These are phyloP conservation scores for Serendipita sp. DNA, from an alignment of 768 basidiomycete species.

Conservation along the genomic window DNA sequence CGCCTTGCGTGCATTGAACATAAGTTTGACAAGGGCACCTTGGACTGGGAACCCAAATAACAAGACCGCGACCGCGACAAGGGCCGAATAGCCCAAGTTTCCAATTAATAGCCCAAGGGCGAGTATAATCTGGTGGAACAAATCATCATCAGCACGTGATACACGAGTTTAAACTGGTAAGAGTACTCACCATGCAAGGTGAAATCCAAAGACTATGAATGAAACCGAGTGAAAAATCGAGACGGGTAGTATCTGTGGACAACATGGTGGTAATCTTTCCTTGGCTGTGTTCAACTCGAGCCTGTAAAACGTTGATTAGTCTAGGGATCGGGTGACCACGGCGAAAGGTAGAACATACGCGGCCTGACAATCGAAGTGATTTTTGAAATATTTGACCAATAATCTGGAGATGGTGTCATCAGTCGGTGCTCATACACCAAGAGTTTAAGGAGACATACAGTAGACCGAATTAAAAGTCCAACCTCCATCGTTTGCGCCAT, in stretches of 20 bases:
- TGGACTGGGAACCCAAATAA: slow-evolving; percentile 46
- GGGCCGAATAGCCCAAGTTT: slow-evolving; percentile 52
- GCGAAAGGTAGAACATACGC: slow-evolving; percentile 11
- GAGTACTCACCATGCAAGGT: not conserved
- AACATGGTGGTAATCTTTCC: slow-evolving; percentile 60
- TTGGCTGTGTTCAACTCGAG: slow-evolving; percentile 40
- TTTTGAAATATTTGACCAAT: slow-evolving; percentile 44
- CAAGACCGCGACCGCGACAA: slow-evolving; percentile 46
- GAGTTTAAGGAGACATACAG: slow-evolving; percentile 19
- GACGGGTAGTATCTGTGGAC: slow-evolving; percentile 40
- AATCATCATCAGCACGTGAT: slow-evolving; percentile 39
- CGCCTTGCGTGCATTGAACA: slow-evolving; percentile 38
- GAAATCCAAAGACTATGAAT: slow-evolving; percentile 16
- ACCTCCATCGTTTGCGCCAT: not conserved
- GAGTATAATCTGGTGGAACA: slow-evolving; percentile 42
- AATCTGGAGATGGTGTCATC: slow-evolving; percentile 15
- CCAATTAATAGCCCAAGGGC: slow-evolving; percentile 46
- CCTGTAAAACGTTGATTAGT: slow-evolving; percentile 7
- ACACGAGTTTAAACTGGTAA: not conserved
- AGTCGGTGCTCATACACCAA: not conserved
- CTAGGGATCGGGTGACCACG: not conserved
- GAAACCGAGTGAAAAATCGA: slow-evolving; percentile 33
- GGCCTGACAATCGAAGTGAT: slow-evolving; percentile 47
- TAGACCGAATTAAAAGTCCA: slow-evolving; percentile 24
- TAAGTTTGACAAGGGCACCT: slow-evolving; percentile 31